These are phyloP conservation scores for Xerocomellus chrysenteron DNA, from an alignment of 768 basidiomycete genomes.

Conservation along the genomic window DNA sequence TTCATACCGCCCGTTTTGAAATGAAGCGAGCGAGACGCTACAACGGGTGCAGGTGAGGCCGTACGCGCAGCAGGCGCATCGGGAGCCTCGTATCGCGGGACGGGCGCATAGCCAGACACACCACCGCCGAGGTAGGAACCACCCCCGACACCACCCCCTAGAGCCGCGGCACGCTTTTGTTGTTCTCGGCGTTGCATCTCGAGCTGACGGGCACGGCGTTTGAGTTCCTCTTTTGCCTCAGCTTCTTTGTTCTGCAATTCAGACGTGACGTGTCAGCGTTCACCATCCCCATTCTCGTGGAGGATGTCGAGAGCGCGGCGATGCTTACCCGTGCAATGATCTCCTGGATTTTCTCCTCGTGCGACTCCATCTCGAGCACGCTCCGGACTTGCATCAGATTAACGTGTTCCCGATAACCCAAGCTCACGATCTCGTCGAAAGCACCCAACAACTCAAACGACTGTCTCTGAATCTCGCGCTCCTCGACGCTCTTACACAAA, in stretches of 20 bases:
- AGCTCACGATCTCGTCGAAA: constrained; percentile 93
- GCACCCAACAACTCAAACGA: constrained; percentile 92
- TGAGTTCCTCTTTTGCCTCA: constrained; percentile 98
- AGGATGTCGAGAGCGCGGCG: not conserved
- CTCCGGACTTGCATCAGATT: constrained; percentile 77
- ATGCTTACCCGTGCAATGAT: constrained; percentile 86
- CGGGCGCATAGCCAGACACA: constrained; percentile 65
- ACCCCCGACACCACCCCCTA: constrained; percentile 43
- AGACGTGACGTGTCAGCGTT: not conserved
- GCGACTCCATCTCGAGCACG: constrained; percentile 86
- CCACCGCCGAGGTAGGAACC: constrained; percentile 67
- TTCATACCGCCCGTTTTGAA: constrained; percentile 98
- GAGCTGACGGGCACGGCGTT: constrained; percentile 94
- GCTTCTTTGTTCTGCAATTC: constrained; percentile 88
- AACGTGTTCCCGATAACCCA: constrained; percentile 82
- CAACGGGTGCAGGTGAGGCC: constrained; percentile 43
- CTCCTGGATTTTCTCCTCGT: constrained; percentile 95
- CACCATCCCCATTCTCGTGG: no score
- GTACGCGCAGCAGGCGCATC: constrained; percentile 47
- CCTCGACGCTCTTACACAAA: constrained; percentile 81
- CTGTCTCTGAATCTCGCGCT: constrained; percentile 86
- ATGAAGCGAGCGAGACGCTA: constrained; percentile 61
- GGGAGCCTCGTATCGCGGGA: constrained; percentile 70
- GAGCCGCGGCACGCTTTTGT: constrained; percentile 66
- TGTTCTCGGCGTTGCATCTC: constrained; percentile 98